phyloP scores from a whole-genome alignment of 2,329 filamentous ascomycete species.

The Fusarium tuaranense region DNA sequence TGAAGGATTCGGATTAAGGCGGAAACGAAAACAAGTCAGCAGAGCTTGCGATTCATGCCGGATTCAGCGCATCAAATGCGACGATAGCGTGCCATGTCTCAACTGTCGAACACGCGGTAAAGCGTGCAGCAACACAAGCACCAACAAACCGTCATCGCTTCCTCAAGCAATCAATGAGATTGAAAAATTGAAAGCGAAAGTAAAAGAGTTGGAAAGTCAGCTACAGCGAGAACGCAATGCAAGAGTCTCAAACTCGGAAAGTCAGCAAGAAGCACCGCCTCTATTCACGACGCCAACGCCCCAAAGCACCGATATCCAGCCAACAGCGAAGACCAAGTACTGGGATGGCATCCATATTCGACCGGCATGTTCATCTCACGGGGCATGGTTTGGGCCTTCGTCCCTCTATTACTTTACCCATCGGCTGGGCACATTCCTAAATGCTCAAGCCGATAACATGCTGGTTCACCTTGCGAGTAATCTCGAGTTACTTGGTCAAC shows the following conservation, averaged over 20 bases:
- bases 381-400: background rate
- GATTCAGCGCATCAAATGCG: constrained; percentile 28
- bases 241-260: background rate
- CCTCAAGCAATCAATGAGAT: background rate
- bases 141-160: background rate
- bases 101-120: constrained; percentile 12
- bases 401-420: background rate
- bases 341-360: background rate
- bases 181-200: background rate
- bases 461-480: background rate
- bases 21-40: constrained; percentile 29
- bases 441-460: background rate
- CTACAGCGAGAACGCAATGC: background rate
- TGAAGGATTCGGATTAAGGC: constrained; percentile 3
- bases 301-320: background rate
- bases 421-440: background rate
- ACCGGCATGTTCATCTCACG: background rate
- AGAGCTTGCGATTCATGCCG: constrained; percentile 26
- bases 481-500: background rate
- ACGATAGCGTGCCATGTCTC: constrained; percentile 17
- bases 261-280: background rate
- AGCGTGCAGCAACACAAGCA: background rate
- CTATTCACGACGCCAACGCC: background rate
- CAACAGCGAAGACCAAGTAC: background rate
- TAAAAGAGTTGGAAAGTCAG: background rate